phyloP scores from a whole-genome alignment of 441 rosid species.

The Isatis lusitanica region DNA sequence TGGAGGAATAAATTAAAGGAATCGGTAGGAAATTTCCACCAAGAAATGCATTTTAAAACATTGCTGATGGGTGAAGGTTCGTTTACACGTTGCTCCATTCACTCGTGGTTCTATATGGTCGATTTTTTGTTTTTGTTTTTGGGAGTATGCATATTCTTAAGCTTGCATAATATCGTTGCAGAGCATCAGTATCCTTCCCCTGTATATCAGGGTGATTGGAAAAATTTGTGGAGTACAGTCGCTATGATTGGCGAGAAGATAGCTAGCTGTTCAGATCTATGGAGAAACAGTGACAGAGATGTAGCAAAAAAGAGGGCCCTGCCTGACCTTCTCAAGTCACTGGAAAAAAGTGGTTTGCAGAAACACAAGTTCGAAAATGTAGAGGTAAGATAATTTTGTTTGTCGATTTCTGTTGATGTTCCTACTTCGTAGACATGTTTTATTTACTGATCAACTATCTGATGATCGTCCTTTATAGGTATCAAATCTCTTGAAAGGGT shows the following conservation, averaged over 20 bases:
- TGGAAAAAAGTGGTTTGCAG: constrained; percentile 77
- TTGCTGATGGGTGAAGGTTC: constrained; percentile 52
- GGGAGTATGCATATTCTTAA: constrained; percentile 15
- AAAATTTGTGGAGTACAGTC: constrained; percentile 52
- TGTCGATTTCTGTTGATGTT: constrained; percentile 21
- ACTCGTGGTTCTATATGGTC: constrained; percentile 1
- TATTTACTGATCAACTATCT: constrained; percentile 5
- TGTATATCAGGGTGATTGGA: constrained; percentile 54
- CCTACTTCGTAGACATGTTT: constrained; percentile 20
- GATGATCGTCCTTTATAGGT: constrained; percentile 41
- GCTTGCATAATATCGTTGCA: constrained; percentile 37
- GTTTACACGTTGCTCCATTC: constrained; percentile 1
- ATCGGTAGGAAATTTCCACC: constrained; percentile 38
- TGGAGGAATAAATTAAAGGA: constrained; percentile 57
- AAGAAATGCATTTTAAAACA: constrained; percentile 39
- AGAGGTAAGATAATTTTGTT: constrained; percentile 47
- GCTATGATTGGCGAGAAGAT: constrained; percentile 50
- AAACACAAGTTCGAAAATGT: constrained; percentile 70
- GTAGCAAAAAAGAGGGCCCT: constrained; percentile 78
- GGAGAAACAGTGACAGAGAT: constrained; percentile 65
- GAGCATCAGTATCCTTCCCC: constrained; percentile 42
- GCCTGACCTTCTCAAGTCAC: constrained; percentile 72
- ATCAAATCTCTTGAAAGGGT: constrained; percentile 54
- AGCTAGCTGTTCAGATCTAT: constrained; percentile 58
- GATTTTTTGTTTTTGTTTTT: not conserved